These are phyloP conservation scores for Leccinum huronense DNA, from an alignment of 1,284 basidiomycete species.

Conservation along the genomic window DNA sequence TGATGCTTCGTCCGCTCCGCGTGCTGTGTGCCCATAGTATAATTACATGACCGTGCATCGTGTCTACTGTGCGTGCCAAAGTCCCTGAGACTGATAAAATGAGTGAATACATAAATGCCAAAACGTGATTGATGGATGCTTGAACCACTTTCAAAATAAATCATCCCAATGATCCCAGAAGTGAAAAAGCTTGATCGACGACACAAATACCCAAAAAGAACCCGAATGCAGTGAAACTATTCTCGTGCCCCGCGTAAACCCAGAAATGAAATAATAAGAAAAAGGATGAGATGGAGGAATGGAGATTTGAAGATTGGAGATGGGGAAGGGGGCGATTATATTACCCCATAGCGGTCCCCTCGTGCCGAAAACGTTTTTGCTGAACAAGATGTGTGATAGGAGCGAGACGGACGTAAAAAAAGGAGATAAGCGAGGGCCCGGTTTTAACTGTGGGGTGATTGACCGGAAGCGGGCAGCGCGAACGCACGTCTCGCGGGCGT, in stretches of 20 bases:
- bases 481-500: not conserved
- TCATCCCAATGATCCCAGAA: slow-evolving; percentile 14
- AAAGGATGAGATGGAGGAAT: slow-evolving; percentile 1
- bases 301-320: not conserved
- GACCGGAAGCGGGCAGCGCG: slow-evolving; percentile 9
- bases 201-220: slow-evolving; percentile 8
- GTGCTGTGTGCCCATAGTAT: slow-evolving; percentile 12
- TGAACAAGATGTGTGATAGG: not conserved
- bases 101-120: slow-evolving; percentile 22
- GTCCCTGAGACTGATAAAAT: slow-evolving; percentile 17
- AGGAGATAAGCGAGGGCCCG: slow-evolving; percentile 14
- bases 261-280: slow-evolving; percentile 16
- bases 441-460: slow-evolving; percentile 16
- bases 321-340: not conserved
- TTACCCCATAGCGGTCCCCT: slow-evolving; percentile 17
- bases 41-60: slow-evolving; percentile 20
- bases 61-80: slow-evolving; percentile 10
- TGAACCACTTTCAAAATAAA: slow-evolving; percentile 4
- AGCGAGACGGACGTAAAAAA: slow-evolving; percentile 27
- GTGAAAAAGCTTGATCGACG: slow-evolving; percentile 6
- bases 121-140: slow-evolving; percentile 17
- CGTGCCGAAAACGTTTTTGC: slow-evolving; percentile 29
- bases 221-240: not conserved
- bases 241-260: slow-evolving; percentile 20
- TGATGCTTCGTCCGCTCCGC: slow-evolving; percentile 8